Percentiles rank a stretch among this genome's conserved stretches.
Evolutionary conservation across 2,329 filamentous ascomycete genomes (phyloP).

Genomic region (Colletotrichum aenigma): DNA sequence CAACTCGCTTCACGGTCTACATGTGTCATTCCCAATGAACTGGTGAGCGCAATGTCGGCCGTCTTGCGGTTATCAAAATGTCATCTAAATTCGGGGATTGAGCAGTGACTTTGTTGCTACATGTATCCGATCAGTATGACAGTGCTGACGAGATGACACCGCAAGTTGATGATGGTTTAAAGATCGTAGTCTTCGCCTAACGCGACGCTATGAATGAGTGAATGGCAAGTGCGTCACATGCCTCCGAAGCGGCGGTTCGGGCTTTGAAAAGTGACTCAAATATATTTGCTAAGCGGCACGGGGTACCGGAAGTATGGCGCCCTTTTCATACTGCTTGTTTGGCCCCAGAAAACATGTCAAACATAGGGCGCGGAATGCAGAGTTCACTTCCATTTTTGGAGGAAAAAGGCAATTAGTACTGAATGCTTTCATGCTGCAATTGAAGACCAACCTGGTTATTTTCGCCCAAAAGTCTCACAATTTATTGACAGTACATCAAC

Average conservation of each 20-base stretch:
- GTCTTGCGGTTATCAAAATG: background rate
- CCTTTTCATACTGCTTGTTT: background rate
- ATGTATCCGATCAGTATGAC: background rate
- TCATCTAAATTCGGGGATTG: background rate
- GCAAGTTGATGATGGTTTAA: background rate
- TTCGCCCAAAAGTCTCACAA: background rate
- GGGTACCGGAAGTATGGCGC: background rate
- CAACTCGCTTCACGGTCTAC: too few species aligned
- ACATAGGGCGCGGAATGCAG: background rate
- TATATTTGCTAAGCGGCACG: background rate
- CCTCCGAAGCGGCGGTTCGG: background rate
- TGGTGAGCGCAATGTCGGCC: background rate
- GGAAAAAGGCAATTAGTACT: background rate
- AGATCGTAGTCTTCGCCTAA: background rate
- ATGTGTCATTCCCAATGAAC: too few species aligned
- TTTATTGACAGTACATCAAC: background rate
- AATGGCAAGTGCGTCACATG: background rate
- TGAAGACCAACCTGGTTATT: rapidly evolving
- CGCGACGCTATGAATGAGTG: background rate
- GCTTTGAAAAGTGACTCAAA: background rate
- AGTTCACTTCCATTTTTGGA: background rate
- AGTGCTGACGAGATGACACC: background rate
- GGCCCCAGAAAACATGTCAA: background rate
- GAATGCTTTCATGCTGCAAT: background rate
- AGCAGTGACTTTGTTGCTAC: background rate